phyloP scores from a whole-genome alignment of 176 grass and related monocot species.

The Panicum miliaceum region DNA sequence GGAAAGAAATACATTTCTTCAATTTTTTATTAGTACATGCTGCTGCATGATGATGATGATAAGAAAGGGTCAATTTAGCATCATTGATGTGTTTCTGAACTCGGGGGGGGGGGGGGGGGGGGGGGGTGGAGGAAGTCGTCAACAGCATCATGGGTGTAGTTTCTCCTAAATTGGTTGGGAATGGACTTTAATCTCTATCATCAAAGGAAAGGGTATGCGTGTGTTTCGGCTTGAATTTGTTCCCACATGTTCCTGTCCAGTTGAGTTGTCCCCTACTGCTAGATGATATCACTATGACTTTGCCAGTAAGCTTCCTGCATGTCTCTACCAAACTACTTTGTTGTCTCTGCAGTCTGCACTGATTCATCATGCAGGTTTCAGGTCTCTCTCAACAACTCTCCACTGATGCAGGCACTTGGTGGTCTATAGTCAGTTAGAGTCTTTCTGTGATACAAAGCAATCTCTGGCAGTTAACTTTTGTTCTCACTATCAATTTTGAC shows the following conservation, averaged over 20 bases:
- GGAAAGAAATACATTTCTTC: not conserved
- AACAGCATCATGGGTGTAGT: not conserved
- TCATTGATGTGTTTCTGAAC: not conserved
- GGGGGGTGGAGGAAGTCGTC: no score
- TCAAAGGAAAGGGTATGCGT: not conserved
- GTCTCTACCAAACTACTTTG: not conserved
- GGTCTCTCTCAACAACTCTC: slow-evolving; percentile 1
- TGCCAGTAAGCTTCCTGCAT: not conserved
- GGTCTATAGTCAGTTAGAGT: not conserved
- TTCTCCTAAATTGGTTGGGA: not conserved
- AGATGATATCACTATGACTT: not conserved
- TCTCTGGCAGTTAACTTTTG: not conserved
- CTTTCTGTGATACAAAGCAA: slow-evolving; percentile 1
- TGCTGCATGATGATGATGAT: not conserved
- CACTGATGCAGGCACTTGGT: not conserved
- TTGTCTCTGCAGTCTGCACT: not conserved
- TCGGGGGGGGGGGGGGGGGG: no score
- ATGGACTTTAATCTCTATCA: not conserved
- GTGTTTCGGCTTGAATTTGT: not conserved
- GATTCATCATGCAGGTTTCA: not conserved
- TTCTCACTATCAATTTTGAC: not conserved
- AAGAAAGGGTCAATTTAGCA: not conserved
- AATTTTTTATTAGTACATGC: not conserved
- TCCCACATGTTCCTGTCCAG: not conserved
- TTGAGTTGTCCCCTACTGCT: not conserved